Evolutionary conservation across 192 early-diverging fungal genomes (phyloP).

Genomic region (Globomyces pollinis-pini): DNA sequence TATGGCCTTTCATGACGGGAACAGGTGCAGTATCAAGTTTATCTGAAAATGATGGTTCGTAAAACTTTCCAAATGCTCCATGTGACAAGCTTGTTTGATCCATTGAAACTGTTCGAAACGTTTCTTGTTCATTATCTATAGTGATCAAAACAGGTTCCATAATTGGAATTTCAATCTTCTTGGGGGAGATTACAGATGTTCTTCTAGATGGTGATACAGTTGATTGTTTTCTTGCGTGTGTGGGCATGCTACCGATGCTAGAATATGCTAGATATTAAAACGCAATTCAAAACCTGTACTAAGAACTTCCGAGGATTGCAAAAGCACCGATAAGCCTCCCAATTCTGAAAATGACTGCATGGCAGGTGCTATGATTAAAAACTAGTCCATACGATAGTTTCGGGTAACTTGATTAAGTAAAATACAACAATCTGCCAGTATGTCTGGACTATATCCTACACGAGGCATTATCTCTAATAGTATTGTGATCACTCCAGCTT

Average conservation of each 20-base stretch:
- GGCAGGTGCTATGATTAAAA: background rate
- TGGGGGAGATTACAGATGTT: no score
- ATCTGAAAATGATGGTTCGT: constrained; percentile 31
- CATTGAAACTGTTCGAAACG: background rate
- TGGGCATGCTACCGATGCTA: no score
- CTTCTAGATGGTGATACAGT: no score
- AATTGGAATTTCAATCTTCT: no score
- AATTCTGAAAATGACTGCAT: constrained; percentile 9
- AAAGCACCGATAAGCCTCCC: background rate
- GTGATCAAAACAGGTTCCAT: no score
- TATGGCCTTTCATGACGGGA: constrained; percentile 16
- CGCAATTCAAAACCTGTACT: background rate
- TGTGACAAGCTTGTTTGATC: constrained; percentile 10
- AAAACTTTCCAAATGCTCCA: constrained; percentile 39
- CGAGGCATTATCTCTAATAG: constrained; percentile 7
- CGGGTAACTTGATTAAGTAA: constrained; percentile 18
- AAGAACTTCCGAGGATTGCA: background rate
- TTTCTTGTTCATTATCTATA: no score
- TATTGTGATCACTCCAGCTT: background rate
- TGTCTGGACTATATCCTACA: background rate
- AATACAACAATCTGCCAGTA: background rate
- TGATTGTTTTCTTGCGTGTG: no score
- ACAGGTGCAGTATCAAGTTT: constrained; percentile 40
- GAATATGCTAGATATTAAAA: no score
- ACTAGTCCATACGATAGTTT: constrained; percentile 13